Evolutionary conservation across 352 stramenopile species (phyloP).

Genomic region (Phytopythium cucurbitacearum): DNA sequence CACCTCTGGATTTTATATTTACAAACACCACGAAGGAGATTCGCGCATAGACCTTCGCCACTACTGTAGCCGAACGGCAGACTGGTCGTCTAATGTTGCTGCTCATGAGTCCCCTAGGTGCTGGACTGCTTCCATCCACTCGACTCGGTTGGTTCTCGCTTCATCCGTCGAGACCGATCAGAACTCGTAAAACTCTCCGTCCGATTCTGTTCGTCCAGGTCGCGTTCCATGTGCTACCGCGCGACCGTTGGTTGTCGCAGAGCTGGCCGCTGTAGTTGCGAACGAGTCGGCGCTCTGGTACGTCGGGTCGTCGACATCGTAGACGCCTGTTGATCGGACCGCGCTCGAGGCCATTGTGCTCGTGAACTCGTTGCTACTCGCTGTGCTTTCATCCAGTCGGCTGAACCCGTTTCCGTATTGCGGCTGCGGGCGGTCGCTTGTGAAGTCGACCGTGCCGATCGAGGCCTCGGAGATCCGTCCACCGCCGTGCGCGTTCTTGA

Average conservation of each 20-base stretch:
- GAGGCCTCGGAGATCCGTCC: conserved; percentile 30
- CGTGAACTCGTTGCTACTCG: conserved; percentile 28
- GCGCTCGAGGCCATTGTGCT: conserved; percentile 29
- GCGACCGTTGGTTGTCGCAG: conserved; percentile 2
- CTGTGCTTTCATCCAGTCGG: conserved; percentile 32
- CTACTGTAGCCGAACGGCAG: too few relatives aligned
- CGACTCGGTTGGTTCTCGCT: too few relatives aligned
- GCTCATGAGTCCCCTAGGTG: too few relatives aligned
- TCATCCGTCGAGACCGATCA: conserved; percentile 6
- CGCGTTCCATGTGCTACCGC: conserved; percentile 7
- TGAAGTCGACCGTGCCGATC: conserved; percentile 59
- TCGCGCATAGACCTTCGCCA: too few relatives aligned
- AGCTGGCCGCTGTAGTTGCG: conserved; percentile 18
- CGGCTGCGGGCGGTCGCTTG: conserved; percentile 20
- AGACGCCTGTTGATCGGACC: conserved; percentile 28
- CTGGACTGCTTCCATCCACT: too few relatives aligned
- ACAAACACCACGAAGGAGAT: too few relatives aligned
- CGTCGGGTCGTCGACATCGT: conserved; percentile 38
- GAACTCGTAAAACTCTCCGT: conserved; percentile 75
- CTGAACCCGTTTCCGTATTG: conserved; percentile 17
- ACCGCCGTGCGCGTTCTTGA: conserved; percentile 3
- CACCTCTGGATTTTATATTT: too few relatives aligned
- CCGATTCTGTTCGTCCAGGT: conserved; percentile 38
- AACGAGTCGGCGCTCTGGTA: conserved; percentile 26
- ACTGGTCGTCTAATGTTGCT: too few relatives aligned